Percentiles rank a stretch among this genome's conserved stretches.
Conservation (phyloP, 345 rosid genomes). For the Eucalyptus pumila region DNA sequence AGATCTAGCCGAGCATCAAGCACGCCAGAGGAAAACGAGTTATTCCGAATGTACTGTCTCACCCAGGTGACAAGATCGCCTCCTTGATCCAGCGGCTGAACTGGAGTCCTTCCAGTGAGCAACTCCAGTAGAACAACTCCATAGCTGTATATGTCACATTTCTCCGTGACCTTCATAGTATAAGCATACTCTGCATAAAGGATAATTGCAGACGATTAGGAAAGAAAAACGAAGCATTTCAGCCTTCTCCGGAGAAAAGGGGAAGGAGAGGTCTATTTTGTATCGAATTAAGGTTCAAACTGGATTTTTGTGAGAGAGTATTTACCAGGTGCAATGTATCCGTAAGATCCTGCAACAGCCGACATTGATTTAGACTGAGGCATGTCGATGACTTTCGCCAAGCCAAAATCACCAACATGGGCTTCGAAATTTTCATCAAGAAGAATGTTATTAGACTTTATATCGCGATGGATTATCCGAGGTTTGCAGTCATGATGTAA, state of each 20-base stretch:
- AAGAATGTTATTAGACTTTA: conserved; percentile 84
- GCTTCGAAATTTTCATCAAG: conserved; percentile 89
- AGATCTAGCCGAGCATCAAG: conserved; percentile 55
- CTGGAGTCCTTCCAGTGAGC: conserved; percentile 82
- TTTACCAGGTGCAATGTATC: conserved; percentile 98
- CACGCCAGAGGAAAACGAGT: conserved; percentile 40
- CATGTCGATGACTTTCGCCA: conserved; percentile 95
- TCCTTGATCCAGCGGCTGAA: conserved; percentile 78
- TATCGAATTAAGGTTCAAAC: not conserved
- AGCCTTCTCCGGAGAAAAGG: not conserved
- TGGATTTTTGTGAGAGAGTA: not conserved
- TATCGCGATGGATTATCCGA: conserved; percentile 85
- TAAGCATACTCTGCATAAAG: conserved; percentile 73
- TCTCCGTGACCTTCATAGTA: conserved; percentile 94
- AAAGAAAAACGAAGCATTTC: not conserved
- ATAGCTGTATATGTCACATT: conserved; percentile 90
- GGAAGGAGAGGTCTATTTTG: not conserved
- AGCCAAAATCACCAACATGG: conserved; percentile 95
- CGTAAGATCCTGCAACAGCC: conserved; percentile 96
- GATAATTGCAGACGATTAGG: not conserved
- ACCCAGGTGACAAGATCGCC: conserved; percentile 84
- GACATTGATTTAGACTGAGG: conserved; percentile 93
- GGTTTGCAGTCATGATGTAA: conserved; percentile 96
- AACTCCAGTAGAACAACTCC: conserved; percentile 78
- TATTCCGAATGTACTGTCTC: conserved; percentile 39